phyloP scores from a whole-genome alignment of 495 filamentous ascomycete genomes.

The Aspergillus cavernicola region DNA sequence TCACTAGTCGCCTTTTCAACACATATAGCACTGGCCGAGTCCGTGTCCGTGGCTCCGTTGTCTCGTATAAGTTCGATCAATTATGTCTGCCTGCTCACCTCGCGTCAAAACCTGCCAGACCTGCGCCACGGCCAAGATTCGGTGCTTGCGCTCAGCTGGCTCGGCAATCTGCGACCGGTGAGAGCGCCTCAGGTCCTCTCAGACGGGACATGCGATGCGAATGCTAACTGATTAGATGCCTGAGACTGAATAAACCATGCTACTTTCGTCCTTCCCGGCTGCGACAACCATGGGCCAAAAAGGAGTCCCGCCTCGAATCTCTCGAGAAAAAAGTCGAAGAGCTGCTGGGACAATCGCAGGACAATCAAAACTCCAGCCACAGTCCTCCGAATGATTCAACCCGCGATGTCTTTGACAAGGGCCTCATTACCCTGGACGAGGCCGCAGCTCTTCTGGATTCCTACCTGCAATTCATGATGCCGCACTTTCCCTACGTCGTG shows the following conservation, averaged over 20 bases:
- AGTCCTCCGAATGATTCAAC: neutral
- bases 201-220: neutral
- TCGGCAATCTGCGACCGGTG: conserved; percentile 14
- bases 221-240: conserved; percentile 8
- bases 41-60: conserved; percentile 4
- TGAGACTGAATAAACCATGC: conserved; percentile 17
- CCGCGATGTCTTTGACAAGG: conserved; percentile 22
- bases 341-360: conserved; percentile 4
- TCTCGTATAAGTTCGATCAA: neutral
- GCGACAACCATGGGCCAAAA: neutral
- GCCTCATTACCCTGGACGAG: conserved; percentile 15
- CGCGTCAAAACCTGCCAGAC: conserved; percentile 22
- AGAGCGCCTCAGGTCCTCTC: neutral
- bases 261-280: conserved; percentile 9
- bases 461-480: conserved; percentile 14
- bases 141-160: conserved; percentile 11
- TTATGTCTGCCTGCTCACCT: neutral
- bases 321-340: conserved; percentile 20
- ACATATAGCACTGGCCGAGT: neutral
- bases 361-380: neutral
- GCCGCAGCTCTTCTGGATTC: conserved; percentile 24
- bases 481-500: conserved; percentile 34
- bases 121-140: conserved; percentile 22
- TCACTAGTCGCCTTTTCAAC: neutral
- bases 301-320: conserved; percentile 9